Conservation (phyloP, 2,329 filamentous ascomycete genomes). For the Botrytis medusae region DNA sequence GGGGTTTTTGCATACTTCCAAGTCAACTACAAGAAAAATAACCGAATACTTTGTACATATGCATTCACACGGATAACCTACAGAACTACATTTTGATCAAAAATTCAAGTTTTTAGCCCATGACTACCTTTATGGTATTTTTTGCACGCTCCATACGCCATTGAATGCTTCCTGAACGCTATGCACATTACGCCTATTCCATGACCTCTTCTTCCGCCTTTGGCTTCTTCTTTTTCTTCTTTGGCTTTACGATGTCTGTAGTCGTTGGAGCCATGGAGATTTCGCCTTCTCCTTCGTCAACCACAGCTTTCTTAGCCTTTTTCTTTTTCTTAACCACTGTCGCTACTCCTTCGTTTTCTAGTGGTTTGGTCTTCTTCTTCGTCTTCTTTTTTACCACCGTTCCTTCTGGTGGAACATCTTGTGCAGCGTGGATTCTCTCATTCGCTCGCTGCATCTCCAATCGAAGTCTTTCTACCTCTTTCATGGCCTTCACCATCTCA, state of each 20-base stretch:
- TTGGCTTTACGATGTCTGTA: conserved; percentile 41
- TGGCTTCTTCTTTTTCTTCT: conserved; percentile 48
- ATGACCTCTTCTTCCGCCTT: conserved; percentile 27
- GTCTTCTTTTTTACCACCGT: conserved; percentile 59
- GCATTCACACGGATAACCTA: neutral
- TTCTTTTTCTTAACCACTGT: conserved; percentile 49
- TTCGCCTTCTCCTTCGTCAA: conserved; percentile 31
- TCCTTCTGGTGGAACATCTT: conserved; percentile 61
- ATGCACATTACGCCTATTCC: conserved; percentile 22
- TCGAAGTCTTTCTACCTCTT: conserved; percentile 81
- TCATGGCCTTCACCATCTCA: conserved; percentile 86
- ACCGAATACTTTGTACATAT: neutral
- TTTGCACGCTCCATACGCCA: conserved; percentile 22
- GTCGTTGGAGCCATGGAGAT: conserved; percentile 24
- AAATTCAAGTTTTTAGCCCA: conserved; percentile 6
- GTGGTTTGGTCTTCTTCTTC: conserved; percentile 51
- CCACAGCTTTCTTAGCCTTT: conserved; percentile 46
- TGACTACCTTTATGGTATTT: conserved; percentile 18
- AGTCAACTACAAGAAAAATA: neutral
- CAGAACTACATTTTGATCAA: conserved; percentile 1
- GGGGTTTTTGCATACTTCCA: neutral
- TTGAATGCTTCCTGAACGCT: conserved; percentile 18
- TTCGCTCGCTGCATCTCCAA: conserved; percentile 86
- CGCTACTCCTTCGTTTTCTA: conserved; percentile 29
- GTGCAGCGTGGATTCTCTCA: conserved; percentile 70